Evolutionary conservation across 345 rosid species (phyloP).

Genomic region (Salix udensis): DNA sequence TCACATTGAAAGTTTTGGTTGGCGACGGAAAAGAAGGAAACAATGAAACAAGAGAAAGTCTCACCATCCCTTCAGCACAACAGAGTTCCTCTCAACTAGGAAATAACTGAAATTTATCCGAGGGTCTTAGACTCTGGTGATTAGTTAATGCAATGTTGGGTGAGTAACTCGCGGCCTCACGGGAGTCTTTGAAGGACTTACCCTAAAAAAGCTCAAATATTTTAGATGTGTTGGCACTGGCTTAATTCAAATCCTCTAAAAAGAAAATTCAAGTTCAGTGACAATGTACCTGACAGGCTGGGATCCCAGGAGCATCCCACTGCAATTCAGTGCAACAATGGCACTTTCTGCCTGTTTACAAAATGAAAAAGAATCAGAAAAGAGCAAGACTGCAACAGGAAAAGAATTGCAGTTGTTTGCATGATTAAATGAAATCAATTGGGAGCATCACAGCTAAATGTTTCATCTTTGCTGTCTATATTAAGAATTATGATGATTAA

Average conservation of each 20-base stretch:
- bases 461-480: neutral
- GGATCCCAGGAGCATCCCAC: slow-evolving; percentile 65
- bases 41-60: slow-evolving; percentile 33
- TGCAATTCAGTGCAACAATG: slow-evolving; percentile 63
- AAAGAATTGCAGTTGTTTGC: neutral
- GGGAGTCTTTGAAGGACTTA: slow-evolving; percentile 82
- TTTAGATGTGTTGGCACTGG: neutral
- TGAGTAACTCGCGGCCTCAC: slow-evolving; percentile 70
- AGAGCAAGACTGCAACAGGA: neutral
- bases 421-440: neutral
- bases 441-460: neutral
- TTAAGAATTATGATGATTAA: no score
- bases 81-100: slow-evolving; percentile 23
- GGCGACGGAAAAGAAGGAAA: slow-evolving; percentile 40
- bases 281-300: slow-evolving; percentile 64
- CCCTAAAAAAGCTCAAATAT: slow-evolving; percentile 35
- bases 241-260: neutral
- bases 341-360: slow-evolving; percentile 77
- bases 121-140: slow-evolving; percentile 17
- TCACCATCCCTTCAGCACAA: slow-evolving; percentile 39
- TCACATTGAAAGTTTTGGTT: slow-evolving; percentile 29
- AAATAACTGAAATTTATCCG: slow-evolving; percentile 31
- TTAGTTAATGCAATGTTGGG: slow-evolving; percentile 31
- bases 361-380: slow-evolving; percentile 8
- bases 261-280: neutral